A percentile compares a stretch with the other conserved stretches of the same genome.
These are phyloP conservation scores for Claviceps digitariae DNA, from an alignment of 2,329 filamentous ascomycete genomes.

Conservation along the genomic window DNA sequence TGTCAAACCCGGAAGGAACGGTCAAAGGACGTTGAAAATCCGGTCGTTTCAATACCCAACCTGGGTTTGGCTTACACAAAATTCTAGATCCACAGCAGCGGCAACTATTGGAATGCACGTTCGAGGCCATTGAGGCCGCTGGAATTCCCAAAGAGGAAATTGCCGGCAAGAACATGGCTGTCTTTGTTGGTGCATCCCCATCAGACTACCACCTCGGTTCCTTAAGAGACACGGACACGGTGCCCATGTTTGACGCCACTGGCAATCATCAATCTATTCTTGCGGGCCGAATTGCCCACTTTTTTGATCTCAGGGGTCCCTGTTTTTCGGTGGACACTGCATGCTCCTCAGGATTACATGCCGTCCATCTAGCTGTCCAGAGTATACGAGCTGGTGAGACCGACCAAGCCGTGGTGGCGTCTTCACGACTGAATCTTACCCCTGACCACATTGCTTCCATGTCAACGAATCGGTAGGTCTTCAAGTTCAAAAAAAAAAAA, in stretches of 20 bases:
- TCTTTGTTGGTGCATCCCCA: constrained; percentile 34
- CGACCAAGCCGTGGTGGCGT: constrained; percentile 31
- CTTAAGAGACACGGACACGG: constrained; percentile 29
- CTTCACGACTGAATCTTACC: constrained; percentile 32
- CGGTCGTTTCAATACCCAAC: neutral
- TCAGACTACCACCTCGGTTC: constrained; percentile 34
- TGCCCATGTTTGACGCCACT: constrained; percentile 38
- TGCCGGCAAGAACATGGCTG: constrained; percentile 33
- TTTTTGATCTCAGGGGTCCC: constrained; percentile 40
- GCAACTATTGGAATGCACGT: constrained; percentile 37
- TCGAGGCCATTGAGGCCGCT: constrained; percentile 40
- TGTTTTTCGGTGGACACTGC: constrained; percentile 39
- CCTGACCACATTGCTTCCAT: constrained; percentile 24
- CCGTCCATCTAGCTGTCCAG: constrained; percentile 36
- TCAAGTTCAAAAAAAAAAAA: neutral
- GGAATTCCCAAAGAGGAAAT: constrained; percentile 34
- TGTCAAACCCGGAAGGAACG: neutral
- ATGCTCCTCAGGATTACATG: constrained; percentile 37
- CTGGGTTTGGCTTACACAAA: neutral
- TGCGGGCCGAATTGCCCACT: constrained; percentile 40
- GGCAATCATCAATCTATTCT: constrained; percentile 37
- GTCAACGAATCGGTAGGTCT: constrained; percentile 8
- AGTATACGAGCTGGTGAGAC: constrained; percentile 33
- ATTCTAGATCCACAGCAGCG: constrained; percentile 36
- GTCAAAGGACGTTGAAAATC: neutral